These are phyloP conservation scores for Diaporthe sp. DNA, from an alignment of 2,329 filamentous ascomycete species.

Conservation along the genomic window DNA sequence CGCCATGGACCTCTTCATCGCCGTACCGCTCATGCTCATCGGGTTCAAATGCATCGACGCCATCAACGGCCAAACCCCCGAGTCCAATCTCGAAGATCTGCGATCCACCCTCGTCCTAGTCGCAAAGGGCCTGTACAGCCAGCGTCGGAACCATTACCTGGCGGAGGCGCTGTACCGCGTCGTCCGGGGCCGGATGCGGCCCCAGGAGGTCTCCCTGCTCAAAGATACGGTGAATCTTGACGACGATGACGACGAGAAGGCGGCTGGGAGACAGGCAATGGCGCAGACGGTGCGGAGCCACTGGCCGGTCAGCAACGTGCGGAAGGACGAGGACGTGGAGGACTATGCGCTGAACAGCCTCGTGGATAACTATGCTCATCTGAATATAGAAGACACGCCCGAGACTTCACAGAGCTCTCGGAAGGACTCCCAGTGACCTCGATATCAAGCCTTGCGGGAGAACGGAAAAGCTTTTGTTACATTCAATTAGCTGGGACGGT, in stretches of 20 bases:
- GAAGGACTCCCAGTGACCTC: not conserved
- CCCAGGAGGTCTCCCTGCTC: conserved; percentile 42
- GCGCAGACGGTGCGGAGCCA: conserved; percentile 46
- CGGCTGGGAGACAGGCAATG: conserved; percentile 40
- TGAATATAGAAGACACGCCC: not conserved
- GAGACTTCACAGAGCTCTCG: not conserved
- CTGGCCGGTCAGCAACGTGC: conserved; percentile 49
- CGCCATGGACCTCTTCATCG: conserved; percentile 41
- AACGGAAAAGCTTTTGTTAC: too few relatives aligned
- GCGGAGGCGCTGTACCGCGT: conserved; percentile 50
- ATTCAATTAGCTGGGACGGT: too few relatives aligned
- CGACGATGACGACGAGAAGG: conserved; percentile 41
- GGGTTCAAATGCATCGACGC: conserved; percentile 46
- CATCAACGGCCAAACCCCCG: conserved; percentile 41
- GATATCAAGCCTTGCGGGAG: too few relatives aligned
- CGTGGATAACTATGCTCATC: conserved; percentile 39
- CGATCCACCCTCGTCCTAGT: conserved; percentile 51
- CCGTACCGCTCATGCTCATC: conserved; percentile 49
- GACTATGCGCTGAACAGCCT: conserved; percentile 43
- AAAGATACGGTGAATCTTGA: conserved; percentile 37
- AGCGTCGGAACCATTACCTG: conserved; percentile 51
- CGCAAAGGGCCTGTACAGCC: conserved; percentile 49
- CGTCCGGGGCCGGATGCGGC: conserved; percentile 50
- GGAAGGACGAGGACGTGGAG: conserved; percentile 46
- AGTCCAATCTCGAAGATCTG: conserved; percentile 43